Percentiles rank a stretch among this genome's conserved stretches.
phyloP scores from a whole-genome alignment of 2,329 filamentous ascomycete genomes.

The Aspergillus fumigatiaffinis region DNA sequence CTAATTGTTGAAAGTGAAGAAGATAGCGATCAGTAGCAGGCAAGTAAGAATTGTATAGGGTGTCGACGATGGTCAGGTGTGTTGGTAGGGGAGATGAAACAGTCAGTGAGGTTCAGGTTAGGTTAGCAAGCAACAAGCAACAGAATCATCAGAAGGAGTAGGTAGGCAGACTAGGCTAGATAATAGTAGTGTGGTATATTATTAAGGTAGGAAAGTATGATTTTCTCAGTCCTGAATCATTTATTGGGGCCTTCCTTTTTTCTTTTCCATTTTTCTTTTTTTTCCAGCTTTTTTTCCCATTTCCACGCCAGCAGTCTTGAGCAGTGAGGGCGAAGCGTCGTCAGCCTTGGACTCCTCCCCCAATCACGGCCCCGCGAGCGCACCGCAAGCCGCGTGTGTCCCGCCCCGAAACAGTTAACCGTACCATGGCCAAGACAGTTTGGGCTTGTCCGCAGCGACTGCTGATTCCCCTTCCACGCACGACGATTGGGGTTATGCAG shows the following conservation, averaged over 20 bases:
- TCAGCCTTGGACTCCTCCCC: constrained; percentile 31
- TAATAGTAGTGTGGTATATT: not conserved
- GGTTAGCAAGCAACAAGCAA: not conserved
- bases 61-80: constrained; percentile 8
- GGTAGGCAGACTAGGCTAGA: no score
- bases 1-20: not conserved
- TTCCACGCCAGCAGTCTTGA: constrained; percentile 9
- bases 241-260: not conserved
- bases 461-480: not conserved
- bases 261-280: not conserved
- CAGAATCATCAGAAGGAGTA: not conserved
- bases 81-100: not conserved
- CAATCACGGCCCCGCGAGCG: constrained; percentile 31
- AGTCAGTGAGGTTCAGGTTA: not conserved
- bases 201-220: not conserved
- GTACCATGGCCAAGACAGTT: constrained; percentile 28
- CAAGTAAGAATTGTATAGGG: constrained; percentile 6
- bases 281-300: constrained; percentile 5
- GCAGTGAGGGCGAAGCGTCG: constrained; percentile 27
- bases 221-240: not conserved
- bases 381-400: constrained; percentile 35
- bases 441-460: constrained; percentile 3
- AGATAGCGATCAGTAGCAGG: constrained; percentile 9
- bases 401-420: constrained; percentile 25
- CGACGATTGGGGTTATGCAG: not conserved